A percentile compares a stretch with the other conserved stretches of the same genome.
phyloP scores from a whole-genome alignment of 768 basidiomycete species.

The Hypsizygus marmoreus region DNA sequence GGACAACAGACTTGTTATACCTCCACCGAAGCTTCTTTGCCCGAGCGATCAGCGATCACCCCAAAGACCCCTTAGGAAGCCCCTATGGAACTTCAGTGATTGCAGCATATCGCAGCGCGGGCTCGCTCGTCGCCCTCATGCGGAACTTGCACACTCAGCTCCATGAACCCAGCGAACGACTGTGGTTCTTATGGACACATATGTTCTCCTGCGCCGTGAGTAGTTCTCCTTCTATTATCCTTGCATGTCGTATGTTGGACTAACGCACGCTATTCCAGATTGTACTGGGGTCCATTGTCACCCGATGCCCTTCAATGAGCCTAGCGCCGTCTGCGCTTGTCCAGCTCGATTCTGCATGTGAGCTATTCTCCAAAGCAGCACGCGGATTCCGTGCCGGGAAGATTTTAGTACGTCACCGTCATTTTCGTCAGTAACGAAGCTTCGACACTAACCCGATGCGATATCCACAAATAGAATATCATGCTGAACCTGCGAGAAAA shows the following conservation, averaged over 20 bases:
- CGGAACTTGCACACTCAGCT: conserved; percentile 66
- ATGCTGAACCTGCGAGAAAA: conserved; percentile 67
- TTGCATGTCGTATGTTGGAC: conserved; percentile 5
- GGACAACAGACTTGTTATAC: conserved; percentile 60
- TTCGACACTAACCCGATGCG: background rate
- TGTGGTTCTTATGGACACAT: conserved; percentile 65
- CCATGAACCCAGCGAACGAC: conserved; percentile 61
- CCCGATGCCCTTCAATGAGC: conserved; percentile 78
- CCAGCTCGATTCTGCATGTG: conserved; percentile 75
- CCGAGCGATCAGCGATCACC: conserved; percentile 70
- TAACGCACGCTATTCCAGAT: conserved; percentile 41
- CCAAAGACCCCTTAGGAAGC: conserved; percentile 72
- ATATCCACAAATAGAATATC: conserved; percentile 44
- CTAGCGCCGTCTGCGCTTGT: conserved; percentile 73
- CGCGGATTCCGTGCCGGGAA: conserved; percentile 63
- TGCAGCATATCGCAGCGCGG: conserved; percentile 73
- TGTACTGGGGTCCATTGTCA: conserved; percentile 73
- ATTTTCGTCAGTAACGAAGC: background rate
- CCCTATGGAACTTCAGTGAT: conserved; percentile 74
- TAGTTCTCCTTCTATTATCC: conserved; percentile 12
- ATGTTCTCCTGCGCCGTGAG: conserved; percentile 70
- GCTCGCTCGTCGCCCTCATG: conserved; percentile 71
- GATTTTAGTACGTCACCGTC: conserved; percentile 52
- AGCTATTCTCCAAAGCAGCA: conserved; percentile 71
- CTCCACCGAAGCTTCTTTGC: conserved; percentile 76